Conservation (phyloP, 768 basidiomycete genomes). For the Podaxis mareebaensis region DNA sequence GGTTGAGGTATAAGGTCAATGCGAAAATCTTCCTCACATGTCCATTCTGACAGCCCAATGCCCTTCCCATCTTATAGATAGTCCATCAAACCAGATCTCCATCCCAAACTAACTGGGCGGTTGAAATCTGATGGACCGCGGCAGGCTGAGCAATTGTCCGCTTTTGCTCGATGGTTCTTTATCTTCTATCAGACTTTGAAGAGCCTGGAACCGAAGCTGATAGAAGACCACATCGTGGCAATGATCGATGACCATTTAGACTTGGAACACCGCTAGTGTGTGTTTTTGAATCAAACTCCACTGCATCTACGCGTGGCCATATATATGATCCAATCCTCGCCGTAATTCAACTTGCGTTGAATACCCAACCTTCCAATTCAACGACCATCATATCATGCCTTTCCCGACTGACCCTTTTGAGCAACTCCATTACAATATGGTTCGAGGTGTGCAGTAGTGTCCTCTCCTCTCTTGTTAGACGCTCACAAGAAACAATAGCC, state of each 20-base stretch:
- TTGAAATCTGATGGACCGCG: background rate
- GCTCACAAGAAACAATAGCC: background rate
- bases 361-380: background rate
- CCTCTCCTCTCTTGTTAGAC: background rate
- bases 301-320: background rate
- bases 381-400: background rate
- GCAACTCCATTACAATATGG: slow-evolving; percentile 14
- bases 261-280: background rate
- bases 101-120: background rate
- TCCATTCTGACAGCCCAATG: background rate
- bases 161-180: background rate
- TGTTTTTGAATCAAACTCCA: background rate
- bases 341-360: background rate
- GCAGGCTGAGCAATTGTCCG: background rate
- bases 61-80: too few relatives aligned
- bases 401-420: slow-evolving; percentile 11
- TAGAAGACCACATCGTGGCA: background rate
- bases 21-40: background rate
- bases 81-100: background rate
- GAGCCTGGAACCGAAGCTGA: background rate
- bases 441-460: background rate
- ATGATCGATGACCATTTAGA: background rate
- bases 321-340: background rate
- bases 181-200: background rate
- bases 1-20: background rate